Evolutionary conservation across 1,284 basidiomycete genomes (phyloP).

Genomic region (Malassezia yamatoensis): DNA sequence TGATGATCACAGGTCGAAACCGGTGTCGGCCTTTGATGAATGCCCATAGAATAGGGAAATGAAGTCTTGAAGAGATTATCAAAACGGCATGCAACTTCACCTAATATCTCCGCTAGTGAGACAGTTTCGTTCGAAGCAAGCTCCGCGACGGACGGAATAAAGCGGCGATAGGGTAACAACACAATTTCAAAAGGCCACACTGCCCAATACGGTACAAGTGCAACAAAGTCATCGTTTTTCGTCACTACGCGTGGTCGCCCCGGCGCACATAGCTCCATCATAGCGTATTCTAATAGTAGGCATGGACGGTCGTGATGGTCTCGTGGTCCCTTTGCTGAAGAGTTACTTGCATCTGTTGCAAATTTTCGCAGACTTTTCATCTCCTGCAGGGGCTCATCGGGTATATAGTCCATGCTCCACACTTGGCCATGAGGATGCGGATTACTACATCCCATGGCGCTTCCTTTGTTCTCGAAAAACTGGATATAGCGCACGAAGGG

Average conservation of each 20-base stretch:
- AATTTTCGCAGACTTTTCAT: slow-evolving; percentile 29
- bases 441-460: slow-evolving; percentile 92
- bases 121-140: slow-evolving; percentile 24
- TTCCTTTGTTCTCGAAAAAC: slow-evolving; percentile 71
- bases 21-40: slow-evolving; percentile 60
- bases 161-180: slow-evolving; percentile 29
- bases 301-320: slow-evolving; percentile 60
- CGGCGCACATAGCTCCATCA: slow-evolving; percentile 58
- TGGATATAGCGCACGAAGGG: slow-evolving; percentile 45
- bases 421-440: slow-evolving; percentile 91
- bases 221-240: slow-evolving; percentile 67
- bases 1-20: not conserved
- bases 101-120: slow-evolving; percentile 51
- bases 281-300: slow-evolving; percentile 73
- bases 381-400: slow-evolving; percentile 35
- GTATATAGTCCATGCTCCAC: slow-evolving; percentile 57
- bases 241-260: slow-evolving; percentile 59
- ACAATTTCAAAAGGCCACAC: slow-evolving; percentile 87
- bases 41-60: slow-evolving; percentile 93
- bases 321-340: slow-evolving; percentile 50
- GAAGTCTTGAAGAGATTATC: slow-evolving; percentile 54
- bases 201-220: slow-evolving; percentile 90
- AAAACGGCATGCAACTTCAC: slow-evolving; percentile 35
- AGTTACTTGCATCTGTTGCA: slow-evolving; percentile 22
- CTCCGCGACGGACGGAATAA: slow-evolving; percentile 29